Percentiles rank a stretch among this genome's conserved stretches.
Evolutionary conservation across 306 rosid genomes (phyloP).

Genomic region (Malus sylvestris): DNA sequence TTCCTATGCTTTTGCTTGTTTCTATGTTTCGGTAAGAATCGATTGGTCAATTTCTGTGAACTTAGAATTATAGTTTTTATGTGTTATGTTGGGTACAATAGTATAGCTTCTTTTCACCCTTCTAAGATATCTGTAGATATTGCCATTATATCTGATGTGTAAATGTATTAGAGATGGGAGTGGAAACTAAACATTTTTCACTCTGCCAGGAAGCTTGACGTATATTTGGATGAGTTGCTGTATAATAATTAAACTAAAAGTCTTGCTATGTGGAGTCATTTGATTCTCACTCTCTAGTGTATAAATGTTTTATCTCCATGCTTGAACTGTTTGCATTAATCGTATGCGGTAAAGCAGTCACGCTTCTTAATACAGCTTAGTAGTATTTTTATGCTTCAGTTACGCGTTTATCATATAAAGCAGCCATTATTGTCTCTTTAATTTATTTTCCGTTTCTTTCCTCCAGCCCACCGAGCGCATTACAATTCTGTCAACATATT

Average conservation of each 20-base stretch:
- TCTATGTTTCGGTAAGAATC: background rate
- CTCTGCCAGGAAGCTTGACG: background rate
- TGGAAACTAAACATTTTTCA: background rate
- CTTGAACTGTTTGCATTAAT: background rate
- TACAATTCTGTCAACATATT: slow-evolving; percentile 77
- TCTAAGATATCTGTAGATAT: background rate
- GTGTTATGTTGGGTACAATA: background rate
- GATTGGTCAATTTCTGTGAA: background rate
- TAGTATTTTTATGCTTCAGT: too few relatives aligned
- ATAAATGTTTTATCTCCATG: background rate
- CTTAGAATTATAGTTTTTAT: background rate
- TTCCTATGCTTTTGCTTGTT: background rate
- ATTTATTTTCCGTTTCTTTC: slow-evolving; percentile 2
- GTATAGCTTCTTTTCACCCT: background rate
- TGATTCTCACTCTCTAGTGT: background rate
- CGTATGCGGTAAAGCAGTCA: background rate
- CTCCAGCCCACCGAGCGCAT: slow-evolving; percentile 81
- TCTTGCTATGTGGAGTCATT: background rate
- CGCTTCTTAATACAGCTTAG: too few relatives aligned
- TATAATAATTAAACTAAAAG: background rate
- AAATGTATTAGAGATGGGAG: background rate
- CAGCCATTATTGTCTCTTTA: background rate
- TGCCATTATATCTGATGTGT: background rate
- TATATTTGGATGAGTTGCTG: background rate
- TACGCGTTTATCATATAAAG: too few relatives aligned